These are phyloP conservation scores for Boletus edulis DNA, from an alignment of 768 basidiomycete genomes.

Conservation along the genomic window DNA sequence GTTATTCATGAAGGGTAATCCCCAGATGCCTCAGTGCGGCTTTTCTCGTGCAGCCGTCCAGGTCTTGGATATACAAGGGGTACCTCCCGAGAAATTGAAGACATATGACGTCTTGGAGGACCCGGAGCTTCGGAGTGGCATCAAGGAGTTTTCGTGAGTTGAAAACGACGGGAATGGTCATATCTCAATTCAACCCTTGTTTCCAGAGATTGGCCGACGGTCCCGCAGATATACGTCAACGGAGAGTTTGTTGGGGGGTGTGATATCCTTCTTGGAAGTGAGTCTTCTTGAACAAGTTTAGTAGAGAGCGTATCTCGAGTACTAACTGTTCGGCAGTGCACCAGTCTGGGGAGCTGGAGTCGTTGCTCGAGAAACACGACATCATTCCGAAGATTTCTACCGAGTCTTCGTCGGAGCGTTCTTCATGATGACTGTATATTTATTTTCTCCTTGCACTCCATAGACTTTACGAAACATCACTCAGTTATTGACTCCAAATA, in stretches of 20 bases:
- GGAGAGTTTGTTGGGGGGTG: constrained; percentile 98
- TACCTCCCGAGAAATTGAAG: constrained; percentile 76
- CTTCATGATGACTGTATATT: constrained; percentile 1
- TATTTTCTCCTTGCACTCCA: neutral
- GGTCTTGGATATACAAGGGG: constrained; percentile 81
- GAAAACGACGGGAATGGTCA: neutral
- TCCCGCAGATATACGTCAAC: constrained; percentile 92
- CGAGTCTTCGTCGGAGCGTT: constrained; percentile 1
- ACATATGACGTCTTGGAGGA: constrained; percentile 92
- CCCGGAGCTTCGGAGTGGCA: constrained; percentile 73
- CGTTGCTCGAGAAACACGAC: constrained; percentile 67
- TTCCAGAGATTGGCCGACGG: constrained; percentile 92
- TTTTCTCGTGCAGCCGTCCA: constrained; percentile 95
- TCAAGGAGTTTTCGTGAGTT: constrained; percentile 98
- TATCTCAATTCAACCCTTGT: neutral
- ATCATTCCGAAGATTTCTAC: constrained; percentile 54
- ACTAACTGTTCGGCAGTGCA: constrained; percentile 67
- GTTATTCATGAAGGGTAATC: constrained; percentile 98
- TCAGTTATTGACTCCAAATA: neutral
- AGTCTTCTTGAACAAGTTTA: constrained; percentile 33
- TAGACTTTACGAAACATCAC: neutral
- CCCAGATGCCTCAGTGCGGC: constrained; percentile 82
- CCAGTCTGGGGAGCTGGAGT: constrained; percentile 90
- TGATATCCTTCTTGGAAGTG: constrained; percentile 89
- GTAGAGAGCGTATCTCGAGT: neutral